Evolutionary conservation across 116 monocot species (phyloP).

Genomic region (Papilionanthe hybrid): DNA sequence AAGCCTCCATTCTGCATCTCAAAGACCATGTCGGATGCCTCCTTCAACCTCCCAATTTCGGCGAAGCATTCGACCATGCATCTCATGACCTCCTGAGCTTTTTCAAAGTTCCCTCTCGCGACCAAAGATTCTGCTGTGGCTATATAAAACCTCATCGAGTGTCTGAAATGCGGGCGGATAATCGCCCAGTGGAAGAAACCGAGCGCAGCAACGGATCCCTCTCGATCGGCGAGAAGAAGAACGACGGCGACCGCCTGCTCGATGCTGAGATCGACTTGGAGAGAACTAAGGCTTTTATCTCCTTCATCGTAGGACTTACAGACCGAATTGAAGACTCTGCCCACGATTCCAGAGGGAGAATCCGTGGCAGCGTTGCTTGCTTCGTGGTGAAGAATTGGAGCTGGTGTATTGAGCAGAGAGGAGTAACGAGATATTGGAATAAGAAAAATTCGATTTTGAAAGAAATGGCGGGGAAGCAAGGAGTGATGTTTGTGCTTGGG

Average conservation of each 20-base stretch:
- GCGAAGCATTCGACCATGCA: constrained; percentile 65
- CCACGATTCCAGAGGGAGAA: constrained; percentile 15
- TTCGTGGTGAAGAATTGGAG: background rate
- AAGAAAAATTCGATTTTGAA: constrained; percentile 9
- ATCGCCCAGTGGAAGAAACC: constrained; percentile 72
- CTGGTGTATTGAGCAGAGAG: constrained; percentile 5
- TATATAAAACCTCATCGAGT: constrained; percentile 64
- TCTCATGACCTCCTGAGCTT: constrained; percentile 76
- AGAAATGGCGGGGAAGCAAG: constrained; percentile 1
- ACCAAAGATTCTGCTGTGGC: constrained; percentile 50
- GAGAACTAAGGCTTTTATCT: constrained; percentile 31
- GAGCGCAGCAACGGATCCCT: constrained; percentile 70
- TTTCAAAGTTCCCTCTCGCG: constrained; percentile 45
- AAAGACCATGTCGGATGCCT: constrained; percentile 79
- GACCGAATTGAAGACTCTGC: constrained; percentile 27
- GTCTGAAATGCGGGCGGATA: constrained; percentile 27
- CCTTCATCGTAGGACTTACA: constrained; percentile 45
- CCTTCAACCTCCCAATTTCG: constrained; percentile 57
- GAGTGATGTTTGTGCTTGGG: constrained; percentile 1
- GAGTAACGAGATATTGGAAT: background rate
- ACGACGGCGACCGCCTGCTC: constrained; percentile 55
- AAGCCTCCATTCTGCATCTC: constrained; percentile 89
- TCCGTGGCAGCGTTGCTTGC: background rate
- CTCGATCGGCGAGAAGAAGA: constrained; percentile 41
- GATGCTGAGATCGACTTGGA: constrained; percentile 31